Conservation (phyloP, 495 filamentous ascomycete genomes). For the Podospora tetraspora region DNA sequence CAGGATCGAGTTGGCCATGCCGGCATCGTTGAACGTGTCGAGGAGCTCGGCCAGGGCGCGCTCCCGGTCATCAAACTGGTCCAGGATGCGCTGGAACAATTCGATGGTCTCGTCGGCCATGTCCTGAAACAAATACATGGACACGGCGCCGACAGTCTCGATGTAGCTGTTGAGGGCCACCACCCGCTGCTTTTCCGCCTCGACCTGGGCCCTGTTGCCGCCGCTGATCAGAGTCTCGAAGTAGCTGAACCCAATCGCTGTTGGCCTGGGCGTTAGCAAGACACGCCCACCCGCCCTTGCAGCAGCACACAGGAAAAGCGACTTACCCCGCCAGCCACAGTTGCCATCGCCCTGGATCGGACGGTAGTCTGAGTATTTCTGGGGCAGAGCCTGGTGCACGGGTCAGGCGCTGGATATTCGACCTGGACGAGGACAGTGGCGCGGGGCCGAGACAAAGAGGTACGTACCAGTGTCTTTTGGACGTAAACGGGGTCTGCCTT, state of each 20-base stretch:
- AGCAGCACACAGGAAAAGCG: neutral
- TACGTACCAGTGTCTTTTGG: slow-evolving; percentile 76
- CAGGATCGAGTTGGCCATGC: slow-evolving; percentile 65
- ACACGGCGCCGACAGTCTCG: slow-evolving; percentile 58
- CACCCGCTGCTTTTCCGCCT: slow-evolving; percentile 65
- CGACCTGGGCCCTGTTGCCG: slow-evolving; percentile 57
- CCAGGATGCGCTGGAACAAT: slow-evolving; percentile 56
- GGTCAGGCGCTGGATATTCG: neutral
- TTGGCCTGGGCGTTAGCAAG: slow-evolving; percentile 16
- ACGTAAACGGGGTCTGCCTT: slow-evolving; percentile 82
- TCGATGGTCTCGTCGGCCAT: slow-evolving; percentile 70
- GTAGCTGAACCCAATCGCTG: slow-evolving; percentile 89
- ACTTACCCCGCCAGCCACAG: slow-evolving; percentile 94
- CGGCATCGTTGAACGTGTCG: slow-evolving; percentile 68
- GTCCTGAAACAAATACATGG: slow-evolving; percentile 68
- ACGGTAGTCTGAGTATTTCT: slow-evolving; percentile 82
- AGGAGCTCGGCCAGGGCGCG: slow-evolving; percentile 58
- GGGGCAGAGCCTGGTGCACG: slow-evolving; percentile 59
- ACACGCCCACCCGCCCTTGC: neutral
- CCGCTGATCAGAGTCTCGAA: slow-evolving; percentile 74
- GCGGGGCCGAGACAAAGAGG: neutral
- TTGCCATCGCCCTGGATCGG: slow-evolving; percentile 89
- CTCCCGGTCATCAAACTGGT: slow-evolving; percentile 48
- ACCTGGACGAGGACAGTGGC: neutral
- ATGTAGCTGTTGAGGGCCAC: slow-evolving; percentile 65